Evolutionary conservation across 768 basidiomycete genomes (phyloP).

Genomic region (Mycena galericulata): DNA sequence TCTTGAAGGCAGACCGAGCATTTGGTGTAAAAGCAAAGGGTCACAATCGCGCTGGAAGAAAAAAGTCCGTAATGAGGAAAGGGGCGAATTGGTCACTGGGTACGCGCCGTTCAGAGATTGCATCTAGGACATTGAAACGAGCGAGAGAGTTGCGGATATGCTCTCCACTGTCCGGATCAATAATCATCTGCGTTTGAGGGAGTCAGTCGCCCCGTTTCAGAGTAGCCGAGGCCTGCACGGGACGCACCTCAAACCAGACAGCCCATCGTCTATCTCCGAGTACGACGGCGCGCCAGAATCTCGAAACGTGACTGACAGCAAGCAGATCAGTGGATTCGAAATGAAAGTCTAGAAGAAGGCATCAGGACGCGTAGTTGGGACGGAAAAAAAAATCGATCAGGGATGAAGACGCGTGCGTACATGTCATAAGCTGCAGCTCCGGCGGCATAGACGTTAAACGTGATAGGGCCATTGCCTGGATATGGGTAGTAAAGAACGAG

Average conservation of each 20-base stretch:
- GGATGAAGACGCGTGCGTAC: not conserved
- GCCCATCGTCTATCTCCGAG: slow-evolving; percentile 9
- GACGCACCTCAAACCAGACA: slow-evolving; percentile 1
- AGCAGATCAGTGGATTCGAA: not conserved
- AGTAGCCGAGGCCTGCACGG: not conserved
- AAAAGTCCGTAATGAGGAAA: not conserved
- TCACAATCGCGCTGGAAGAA: slow-evolving; percentile 3
- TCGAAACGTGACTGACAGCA: slow-evolving; percentile 3
- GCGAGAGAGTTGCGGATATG: not conserved
- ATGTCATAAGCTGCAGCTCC: slow-evolving; percentile 3
- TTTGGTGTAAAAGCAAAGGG: slow-evolving; percentile 12
- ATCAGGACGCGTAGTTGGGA: no score
- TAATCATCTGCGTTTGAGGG: not conserved
- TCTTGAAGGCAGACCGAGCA: not conserved
- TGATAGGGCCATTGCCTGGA: slow-evolving; percentile 10
- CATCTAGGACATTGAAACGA: not conserved
- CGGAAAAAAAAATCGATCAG: not conserved
- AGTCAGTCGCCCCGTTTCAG: not conserved
- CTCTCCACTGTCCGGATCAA: not conserved
- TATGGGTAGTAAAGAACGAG: no score
- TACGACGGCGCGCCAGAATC: slow-evolving; percentile 1
- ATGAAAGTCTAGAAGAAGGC: not conserved
- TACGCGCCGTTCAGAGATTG: not conserved
- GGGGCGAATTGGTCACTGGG: no score
- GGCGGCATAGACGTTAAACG: not conserved